Evolutionary conservation across 1,284 basidiomycete genomes (phyloP), one percentile per base, ranked within the genome.

Genomic region (Dichomitus squalens): DNA sequence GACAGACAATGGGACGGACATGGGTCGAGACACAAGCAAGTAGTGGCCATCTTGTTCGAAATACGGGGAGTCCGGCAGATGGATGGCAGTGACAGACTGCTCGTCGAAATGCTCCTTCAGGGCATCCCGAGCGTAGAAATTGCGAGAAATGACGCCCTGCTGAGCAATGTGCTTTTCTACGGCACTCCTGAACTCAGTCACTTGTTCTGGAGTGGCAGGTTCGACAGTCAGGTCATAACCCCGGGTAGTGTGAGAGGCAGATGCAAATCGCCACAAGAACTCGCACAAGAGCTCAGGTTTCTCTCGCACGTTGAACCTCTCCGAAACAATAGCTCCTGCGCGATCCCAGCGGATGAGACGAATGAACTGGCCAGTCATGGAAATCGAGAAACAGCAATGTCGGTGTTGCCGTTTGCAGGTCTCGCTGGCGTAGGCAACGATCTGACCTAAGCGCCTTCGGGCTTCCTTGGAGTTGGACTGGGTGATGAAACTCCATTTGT

Each of bases 311-410:
- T 49, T 34, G 44, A 57, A 60, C 9, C 20, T 12, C 16, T 29
- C 34, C n/a, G n/a, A 20, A 0, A 58, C 56, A 25, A 61, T 51
- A 1, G 46, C 49, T 8, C 60, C 60, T 1, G 60, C 49, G 5
- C 60, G 56, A 8, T 61, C 60, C 60, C 60, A 61, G 12, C 60
- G 53, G 9, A 58, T 39, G 27, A 61, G 34, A 2, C 59, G 59
- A 3, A 38, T 50, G 12, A 20, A 11, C 3, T 21, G 14, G 4
- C 56, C 53, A 5, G 35, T 47, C 29, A 61, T 33, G 9, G 43
- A 44, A 21, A 61, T 23, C 4, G 60, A 55, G 25, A 34, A 61
- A n/a, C 38, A 18, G 39, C 2, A 54, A 7, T 38, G 39, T 6
- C 59, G 52, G 20, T 41, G 50, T 27, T 60, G 59, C 7, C 55